These are phyloP conservation scores for Talaromyces marneffei DNA, from an alignment of 2,329 filamentous ascomycete genomes.

Conservation along the genomic window DNA sequence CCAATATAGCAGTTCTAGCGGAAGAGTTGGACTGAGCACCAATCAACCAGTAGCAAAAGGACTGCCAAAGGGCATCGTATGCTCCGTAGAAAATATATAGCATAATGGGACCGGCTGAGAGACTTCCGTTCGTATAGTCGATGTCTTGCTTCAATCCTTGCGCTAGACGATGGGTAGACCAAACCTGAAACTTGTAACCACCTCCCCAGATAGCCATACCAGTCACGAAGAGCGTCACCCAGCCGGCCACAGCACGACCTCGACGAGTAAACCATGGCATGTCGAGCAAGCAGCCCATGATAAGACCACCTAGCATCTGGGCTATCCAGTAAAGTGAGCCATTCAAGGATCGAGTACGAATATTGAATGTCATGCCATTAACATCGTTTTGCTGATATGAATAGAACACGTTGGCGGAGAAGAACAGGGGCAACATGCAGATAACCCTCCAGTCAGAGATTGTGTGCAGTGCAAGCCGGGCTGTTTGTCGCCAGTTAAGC, in stretches of 20 bases:
- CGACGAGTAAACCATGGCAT: conserved; percentile 39
- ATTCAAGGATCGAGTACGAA: conserved; percentile 49
- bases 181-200: conserved; percentile 61
- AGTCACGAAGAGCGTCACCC: conserved; percentile 43
- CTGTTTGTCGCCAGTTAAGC: conserved; percentile 32
- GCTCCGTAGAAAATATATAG: conserved; percentile 66
- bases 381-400: conserved; percentile 50
- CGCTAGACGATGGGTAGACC: conserved; percentile 43
- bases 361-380: conserved; percentile 48
- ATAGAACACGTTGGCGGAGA: conserved; percentile 50
- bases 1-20: conserved; percentile 39
- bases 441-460: conserved; percentile 42
- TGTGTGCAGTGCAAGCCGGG: conserved; percentile 31
- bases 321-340: conserved; percentile 49
- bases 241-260: conserved; percentile 44
- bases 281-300: conserved; percentile 38
- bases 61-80: conserved; percentile 64
- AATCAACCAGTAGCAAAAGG: conserved; percentile 58
- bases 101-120: conserved; percentile 59
- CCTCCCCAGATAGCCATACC: conserved; percentile 54
- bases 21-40: conserved; percentile 43
- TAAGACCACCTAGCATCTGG: conserved; percentile 46
- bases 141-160: conserved; percentile 40
- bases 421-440: conserved; percentile 51
- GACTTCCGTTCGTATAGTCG: conserved; percentile 43